Evolutionary conservation across 192 early-diverging fungal genomes (phyloP).

Genomic region (Tieghemiomyces parasiticus): DNA sequence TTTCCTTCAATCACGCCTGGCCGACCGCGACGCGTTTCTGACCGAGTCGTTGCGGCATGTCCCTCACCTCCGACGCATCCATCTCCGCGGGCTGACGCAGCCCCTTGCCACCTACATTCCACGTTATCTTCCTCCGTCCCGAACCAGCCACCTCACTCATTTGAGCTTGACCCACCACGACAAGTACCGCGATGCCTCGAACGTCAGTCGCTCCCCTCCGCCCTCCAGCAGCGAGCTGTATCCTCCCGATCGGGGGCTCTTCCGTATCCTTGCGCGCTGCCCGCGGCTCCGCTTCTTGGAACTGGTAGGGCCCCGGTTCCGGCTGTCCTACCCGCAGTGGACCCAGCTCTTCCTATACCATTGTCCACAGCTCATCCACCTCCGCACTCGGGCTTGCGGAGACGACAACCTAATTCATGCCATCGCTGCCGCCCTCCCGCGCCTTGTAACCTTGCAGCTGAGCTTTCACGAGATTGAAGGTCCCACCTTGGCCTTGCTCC

Average conservation of each 20-base stretch:
- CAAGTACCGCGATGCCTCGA: background rate
- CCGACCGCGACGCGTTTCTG: background rate
- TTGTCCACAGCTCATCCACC: too few species aligned
- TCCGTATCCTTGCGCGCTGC: background rate
- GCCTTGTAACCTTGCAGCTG: background rate
- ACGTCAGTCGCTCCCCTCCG: background rate
- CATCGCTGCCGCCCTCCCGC: too few species aligned
- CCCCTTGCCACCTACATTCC: too few species aligned
- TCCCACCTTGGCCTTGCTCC: background rate
- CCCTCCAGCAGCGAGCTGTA: too few species aligned
- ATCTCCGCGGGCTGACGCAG: background rate
- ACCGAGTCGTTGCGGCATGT: background rate
- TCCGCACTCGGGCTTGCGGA: too few species aligned
- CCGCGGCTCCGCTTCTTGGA: background rate
- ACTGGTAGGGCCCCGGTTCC: background rate
- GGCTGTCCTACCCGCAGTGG: background rate
- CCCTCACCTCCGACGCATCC: background rate
- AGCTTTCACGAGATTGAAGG: background rate
- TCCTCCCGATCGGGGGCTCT: too few species aligned
- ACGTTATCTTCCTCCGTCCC: too few species aligned
- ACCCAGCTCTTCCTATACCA: background rate
- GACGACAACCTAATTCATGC: too few species aligned
- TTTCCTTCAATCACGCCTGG: background rate
- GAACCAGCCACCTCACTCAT: background rate
- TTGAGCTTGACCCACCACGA: background rate